These are phyloP conservation scores for Psophocarpus tetragonolobus DNA, from an alignment of 306 rosid genomes.

Conservation along the genomic window DNA sequence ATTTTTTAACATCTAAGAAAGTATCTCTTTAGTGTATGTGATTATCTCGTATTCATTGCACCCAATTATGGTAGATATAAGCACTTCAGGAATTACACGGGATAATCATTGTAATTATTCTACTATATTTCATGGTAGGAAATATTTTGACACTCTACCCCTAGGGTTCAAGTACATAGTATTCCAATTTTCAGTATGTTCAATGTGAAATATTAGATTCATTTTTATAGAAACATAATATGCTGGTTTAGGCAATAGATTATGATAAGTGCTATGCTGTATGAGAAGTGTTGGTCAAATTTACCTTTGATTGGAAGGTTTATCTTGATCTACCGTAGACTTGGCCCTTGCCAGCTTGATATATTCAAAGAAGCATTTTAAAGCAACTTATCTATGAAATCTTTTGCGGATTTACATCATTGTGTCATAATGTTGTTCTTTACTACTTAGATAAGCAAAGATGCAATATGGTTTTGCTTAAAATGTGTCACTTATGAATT, in stretches of 20 bases:
- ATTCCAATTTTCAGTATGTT: not conserved
- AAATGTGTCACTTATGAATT: slow-evolving; percentile 23
- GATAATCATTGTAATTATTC: not conserved
- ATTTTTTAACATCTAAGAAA: slow-evolving; percentile 19
- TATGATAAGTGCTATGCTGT: not conserved
- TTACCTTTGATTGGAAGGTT: not conserved
- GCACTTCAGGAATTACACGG: not conserved
- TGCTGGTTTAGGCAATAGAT: not conserved
- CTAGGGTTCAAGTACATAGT: not conserved
- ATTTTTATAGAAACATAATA: not conserved
- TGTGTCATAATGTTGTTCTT: not conserved
- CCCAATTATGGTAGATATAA: not conserved
- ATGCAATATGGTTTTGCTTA: not conserved
- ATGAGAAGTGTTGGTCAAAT: not conserved
- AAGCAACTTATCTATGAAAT: not conserved
- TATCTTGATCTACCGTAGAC: not conserved
- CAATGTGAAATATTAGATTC: not conserved
- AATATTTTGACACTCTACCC: not conserved
- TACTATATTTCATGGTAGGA: not conserved
- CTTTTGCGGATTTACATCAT: not conserved
- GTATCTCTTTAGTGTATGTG: slow-evolving; percentile 1
- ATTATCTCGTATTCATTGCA: slow-evolving; percentile 4
- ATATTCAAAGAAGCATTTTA: not conserved
- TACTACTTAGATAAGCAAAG: not conserved
- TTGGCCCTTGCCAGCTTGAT: not conserved